Percentiles rank a stretch among this genome's conserved stretches.
These are phyloP conservation scores for Exophiala oligosperma DNA, from an alignment of 2,329 filamentous ascomycete species.

Conservation along the genomic window DNA sequence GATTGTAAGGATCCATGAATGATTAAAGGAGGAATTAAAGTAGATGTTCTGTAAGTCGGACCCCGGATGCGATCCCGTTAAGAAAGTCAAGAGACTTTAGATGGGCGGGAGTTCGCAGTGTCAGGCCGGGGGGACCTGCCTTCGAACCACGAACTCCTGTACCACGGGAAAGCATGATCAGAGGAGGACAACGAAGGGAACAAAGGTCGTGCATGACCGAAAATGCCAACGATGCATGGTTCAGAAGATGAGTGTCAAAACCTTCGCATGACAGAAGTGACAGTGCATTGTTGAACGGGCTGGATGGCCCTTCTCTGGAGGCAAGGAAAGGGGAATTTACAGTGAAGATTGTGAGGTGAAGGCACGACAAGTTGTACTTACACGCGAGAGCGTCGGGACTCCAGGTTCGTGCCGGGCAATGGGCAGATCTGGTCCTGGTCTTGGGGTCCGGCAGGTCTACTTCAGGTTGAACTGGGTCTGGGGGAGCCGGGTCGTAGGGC, in stretches of 20 bases:
- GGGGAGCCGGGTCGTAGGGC: neutral
- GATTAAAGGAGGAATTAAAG: conserved; percentile 2
- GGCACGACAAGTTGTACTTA: neutral
- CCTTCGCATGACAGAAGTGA: conserved; percentile 21
- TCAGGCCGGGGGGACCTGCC: conserved; percentile 21
- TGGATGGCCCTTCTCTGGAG: neutral
- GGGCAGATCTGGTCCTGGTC: too few species aligned
- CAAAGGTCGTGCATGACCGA: conserved; percentile 23
- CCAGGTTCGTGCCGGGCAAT: too few species aligned
- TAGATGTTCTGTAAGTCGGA: neutral
- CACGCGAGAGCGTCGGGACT: neutral
- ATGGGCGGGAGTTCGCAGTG: conserved; percentile 13
- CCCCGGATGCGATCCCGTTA: neutral
- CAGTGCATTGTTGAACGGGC: conserved; percentile 11
- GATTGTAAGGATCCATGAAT: conserved; percentile 22
- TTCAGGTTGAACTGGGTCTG: too few species aligned
- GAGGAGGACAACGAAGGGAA: conserved; percentile 15
- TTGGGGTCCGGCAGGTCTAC: too few species aligned
- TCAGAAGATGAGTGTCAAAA: conserved; percentile 20
- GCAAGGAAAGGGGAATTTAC: neutral
- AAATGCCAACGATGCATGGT: conserved; percentile 17
- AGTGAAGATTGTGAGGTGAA: neutral
- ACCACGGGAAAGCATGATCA: conserved; percentile 13
- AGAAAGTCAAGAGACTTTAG: conserved; percentile 5
- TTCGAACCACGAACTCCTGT: conserved; percentile 21